These are phyloP conservation scores for Neonectria sp. DNA, from an alignment of 2,329 filamentous ascomycete genomes.

Conservation along the genomic window DNA sequence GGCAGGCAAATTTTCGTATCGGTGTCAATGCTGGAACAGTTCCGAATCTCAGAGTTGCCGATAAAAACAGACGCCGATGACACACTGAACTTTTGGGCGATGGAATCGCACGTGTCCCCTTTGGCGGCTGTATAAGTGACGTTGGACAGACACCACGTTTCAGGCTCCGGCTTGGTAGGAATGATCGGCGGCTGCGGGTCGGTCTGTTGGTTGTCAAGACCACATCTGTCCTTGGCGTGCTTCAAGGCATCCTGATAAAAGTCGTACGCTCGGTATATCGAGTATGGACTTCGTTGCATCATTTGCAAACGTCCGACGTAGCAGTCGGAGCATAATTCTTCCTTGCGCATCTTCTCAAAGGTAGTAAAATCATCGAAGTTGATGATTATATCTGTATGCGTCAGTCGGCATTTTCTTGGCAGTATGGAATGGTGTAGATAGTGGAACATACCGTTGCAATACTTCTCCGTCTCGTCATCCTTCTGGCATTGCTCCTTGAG, in stretches of 20 bases:
- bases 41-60: no score
- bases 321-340: conserved; percentile 43
- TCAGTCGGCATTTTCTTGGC: conserved; percentile 3
- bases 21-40: no score
- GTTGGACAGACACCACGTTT: no score
- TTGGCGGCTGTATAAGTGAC: no score
- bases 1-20: no score
- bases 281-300: conserved; percentile 35
- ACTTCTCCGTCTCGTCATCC: not conserved
- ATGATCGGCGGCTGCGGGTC: no score
- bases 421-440: not conserved
- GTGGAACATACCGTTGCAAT: not conserved
- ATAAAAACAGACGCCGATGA: no score
- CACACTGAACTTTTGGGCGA: no score
- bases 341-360: conserved; percentile 36
- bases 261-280: conserved; percentile 10
- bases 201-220: no score
- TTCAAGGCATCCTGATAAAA: conserved; percentile 30
- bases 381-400: conserved; percentile 27
- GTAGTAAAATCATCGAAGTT: conserved; percentile 33
- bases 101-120: no score
- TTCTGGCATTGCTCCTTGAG: not conserved
- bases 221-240: no score
- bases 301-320: conserved; percentile 32
- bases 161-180: no score